These are phyloP conservation scores for Penicillium paradoxum DNA, from an alignment of 495 filamentous ascomycete species.

Conservation along the genomic window DNA sequence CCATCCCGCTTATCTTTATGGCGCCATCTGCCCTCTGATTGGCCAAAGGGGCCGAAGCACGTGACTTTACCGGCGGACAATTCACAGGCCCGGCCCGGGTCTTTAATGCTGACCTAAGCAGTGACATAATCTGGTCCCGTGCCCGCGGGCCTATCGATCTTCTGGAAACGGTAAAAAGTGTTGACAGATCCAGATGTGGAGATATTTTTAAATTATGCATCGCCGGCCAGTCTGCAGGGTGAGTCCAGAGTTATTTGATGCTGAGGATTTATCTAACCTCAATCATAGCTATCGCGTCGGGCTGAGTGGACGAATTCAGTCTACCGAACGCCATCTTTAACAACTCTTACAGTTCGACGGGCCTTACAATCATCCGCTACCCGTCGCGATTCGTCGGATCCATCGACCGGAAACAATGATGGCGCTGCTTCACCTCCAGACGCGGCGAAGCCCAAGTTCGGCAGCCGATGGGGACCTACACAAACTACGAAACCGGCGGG, in stretches of 20 bases:
- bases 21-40: constrained; percentile 32
- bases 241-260: constrained; percentile 1
- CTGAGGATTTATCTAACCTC: not conserved
- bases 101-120: not conserved
- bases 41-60: constrained; percentile 27
- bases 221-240: constrained; percentile 36
- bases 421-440: not conserved
- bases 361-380: constrained; percentile 28
- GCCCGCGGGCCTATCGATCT: not conserved
- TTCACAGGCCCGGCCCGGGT: constrained; percentile 9
- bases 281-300: constrained; percentile 20
- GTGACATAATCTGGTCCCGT: not conserved
- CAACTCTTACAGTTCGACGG: constrained; percentile 20
- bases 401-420: constrained; percentile 12
- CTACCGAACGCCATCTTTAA: constrained; percentile 17
- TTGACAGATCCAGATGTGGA: constrained; percentile 14
- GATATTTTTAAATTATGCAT: constrained; percentile 26
- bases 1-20: constrained; percentile 23
- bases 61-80: constrained; percentile 34
- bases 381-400: constrained; percentile 20
- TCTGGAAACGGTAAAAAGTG: constrained; percentile 20
- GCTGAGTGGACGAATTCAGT: constrained; percentile 29
- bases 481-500: constrained; percentile 18
- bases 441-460: constrained; percentile 18
- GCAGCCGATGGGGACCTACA: constrained; percentile 22